Evolutionary conservation across 139 green algal genomes (phyloP).

Genomic region (Chlamydomonas asymmetrica): DNA sequence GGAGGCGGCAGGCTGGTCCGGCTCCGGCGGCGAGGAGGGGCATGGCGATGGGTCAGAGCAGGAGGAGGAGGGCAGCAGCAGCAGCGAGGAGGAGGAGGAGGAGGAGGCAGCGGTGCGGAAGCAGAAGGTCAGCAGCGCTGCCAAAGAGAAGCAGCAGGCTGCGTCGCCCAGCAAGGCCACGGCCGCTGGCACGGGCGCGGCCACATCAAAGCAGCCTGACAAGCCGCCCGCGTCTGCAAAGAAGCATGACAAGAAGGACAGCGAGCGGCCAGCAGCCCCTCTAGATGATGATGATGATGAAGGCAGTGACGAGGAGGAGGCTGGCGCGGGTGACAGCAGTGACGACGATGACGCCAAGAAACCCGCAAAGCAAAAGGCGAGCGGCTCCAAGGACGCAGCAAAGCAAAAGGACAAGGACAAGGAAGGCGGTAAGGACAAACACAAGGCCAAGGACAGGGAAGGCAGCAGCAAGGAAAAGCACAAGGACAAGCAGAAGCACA

Average conservation of each 20-base stretch:
- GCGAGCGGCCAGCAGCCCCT: too few species aligned
- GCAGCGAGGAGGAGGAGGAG: neutral
- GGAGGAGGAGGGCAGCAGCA: too few species aligned
- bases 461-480: too few species aligned
- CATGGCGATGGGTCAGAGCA: neutral
- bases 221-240: neutral
- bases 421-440: too few species aligned
- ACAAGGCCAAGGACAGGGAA: too few species aligned
- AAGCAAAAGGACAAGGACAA: neutral
- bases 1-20: neutral
- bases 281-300: constrained; percentile 5
- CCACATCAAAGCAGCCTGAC: neutral
- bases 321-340: neutral
- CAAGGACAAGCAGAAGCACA: too few species aligned
- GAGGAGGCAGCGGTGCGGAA: neutral
- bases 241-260: too few species aligned
- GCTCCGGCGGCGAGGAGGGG: neutral
- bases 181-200: too few species aligned
- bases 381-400: neutral
- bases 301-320: neutral
- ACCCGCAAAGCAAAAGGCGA: neutral
- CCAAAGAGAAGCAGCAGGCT: neutral
- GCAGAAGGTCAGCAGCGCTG: too few species aligned
- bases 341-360: neutral
- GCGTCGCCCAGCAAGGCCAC: neutral